Evolutionary conservation across 2,329 filamentous ascomycete species (phyloP), one percentile per base, ranked within the genome.

Genomic region (Colletotrichum lentis): DNA sequence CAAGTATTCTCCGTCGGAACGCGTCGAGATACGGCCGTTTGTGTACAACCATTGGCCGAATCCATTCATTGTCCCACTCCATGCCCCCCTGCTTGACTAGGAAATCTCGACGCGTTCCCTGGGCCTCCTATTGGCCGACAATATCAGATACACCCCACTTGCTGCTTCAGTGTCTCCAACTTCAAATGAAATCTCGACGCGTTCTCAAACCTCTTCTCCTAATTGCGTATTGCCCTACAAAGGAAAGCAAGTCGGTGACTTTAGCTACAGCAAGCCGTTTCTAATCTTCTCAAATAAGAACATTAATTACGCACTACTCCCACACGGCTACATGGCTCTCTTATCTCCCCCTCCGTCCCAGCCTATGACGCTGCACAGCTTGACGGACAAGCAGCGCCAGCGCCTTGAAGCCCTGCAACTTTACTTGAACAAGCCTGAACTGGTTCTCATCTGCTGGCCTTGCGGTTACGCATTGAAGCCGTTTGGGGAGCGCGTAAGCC

Each of bases 401-500:
- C 53, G 53, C 35, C 53, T 55, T 7, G 20, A 55, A 41, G n/a
- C 53, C 37, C 10, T 41, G 3, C 20, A 27, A 41, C 53, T 55
- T 3, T 20, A 43, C n/a, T 18, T 55, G 5, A 55, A 55, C 12
- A 2, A 55, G 53, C 53, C 53, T 18, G 10, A 49, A 11, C 44
- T 5, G 20, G 56, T 50, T 3, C 43, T 60, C 8, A 60, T 60
- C 20, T 60, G 20, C 24, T 7, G 14, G 20, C 37, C 53, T 27
- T 56, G 16, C 16, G 22, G 53, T 11, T 56, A 56, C 8, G 14
- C 37, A 11, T 56, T 56, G 8, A 56, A 56, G 37, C 20, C 20
- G 37, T 60, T 60, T 14, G 11, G 44, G 6, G 46, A 50, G 57
- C 46, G 24, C 6, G 31, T 60, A 27, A 60, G 57, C 31, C 35